phyloP scores from a whole-genome alignment of 805 yeast species.

The Barnettozyma siamensis region DNA sequence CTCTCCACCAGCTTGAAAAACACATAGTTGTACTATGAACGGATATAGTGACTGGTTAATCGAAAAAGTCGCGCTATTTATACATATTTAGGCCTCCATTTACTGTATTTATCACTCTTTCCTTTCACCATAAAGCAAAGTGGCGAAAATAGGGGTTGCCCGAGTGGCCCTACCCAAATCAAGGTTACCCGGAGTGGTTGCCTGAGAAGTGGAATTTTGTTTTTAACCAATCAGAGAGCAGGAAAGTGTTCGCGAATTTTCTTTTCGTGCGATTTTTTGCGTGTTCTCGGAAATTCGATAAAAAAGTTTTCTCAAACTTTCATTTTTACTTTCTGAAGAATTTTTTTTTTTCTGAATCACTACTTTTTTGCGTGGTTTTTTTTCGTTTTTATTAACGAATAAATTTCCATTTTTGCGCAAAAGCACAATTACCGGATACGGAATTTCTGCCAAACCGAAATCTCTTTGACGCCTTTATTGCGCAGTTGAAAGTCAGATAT shows the following conservation, averaged over 20 bases:
- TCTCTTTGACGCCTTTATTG: slow-evolving; percentile 27
- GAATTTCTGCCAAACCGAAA: background rate
- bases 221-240: slow-evolving; percentile 1
- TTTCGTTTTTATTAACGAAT: background rate
- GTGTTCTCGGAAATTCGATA: background rate
- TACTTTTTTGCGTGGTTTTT: background rate
- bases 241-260: slow-evolving; percentile 2
- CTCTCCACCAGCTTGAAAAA: no score
- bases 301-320: background rate
- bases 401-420: slow-evolving; percentile 1
- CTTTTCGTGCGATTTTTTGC: background rate
- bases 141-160: background rate
- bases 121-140: background rate
- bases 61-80: no score
- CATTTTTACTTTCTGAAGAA: background rate
- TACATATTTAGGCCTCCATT: no score
- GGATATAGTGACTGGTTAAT: no score
- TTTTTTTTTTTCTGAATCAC: background rate
- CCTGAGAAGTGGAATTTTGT: background rate
- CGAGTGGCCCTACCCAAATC: background rate
- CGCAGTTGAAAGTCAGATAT: slow-evolving; percentile 22
- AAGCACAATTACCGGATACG: background rate
- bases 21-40: no score
- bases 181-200: slow-evolving; percentile 1
- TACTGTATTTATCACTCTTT: no score